Base-by-base conservation (phyloP, 2,329 filamentous ascomycete genomes). In the Phaeophleospora eucalypticola region DNA sequence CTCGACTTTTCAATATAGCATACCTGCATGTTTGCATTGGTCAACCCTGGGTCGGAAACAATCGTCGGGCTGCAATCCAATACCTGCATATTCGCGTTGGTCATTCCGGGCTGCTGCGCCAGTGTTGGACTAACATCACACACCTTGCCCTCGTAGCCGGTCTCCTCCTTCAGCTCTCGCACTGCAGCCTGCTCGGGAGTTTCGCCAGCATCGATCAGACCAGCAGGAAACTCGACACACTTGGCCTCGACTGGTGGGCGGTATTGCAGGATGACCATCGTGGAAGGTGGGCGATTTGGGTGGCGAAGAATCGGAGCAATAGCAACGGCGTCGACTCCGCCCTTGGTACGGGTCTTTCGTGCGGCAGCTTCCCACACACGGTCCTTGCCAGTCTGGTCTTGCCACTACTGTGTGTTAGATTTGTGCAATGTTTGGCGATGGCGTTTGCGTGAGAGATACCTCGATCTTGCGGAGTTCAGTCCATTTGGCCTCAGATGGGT, bases 21-120 rank as follows among this genome's bases (percentile, higher is more conserved):
- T 56, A 63, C 63, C 67, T 79, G 73, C 77, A 82, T 79, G 56
- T 81, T 82, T 41, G 80, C 77, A 46, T 73, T 78, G 48, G 72
- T 79, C 70, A 83, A 68, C 18, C 79, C 79, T 1, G 79, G 79
- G 63, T 82, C 84, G 57, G 81, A 80, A 46, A 81, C 84, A 71
- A 87, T 84, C 43, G 83, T 74, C 6, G 82, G 81, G 32, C 79
- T 80, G n/a, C 76, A 79, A 63, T 69, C 67, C 16, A 64, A 53
- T 51, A 72, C 56, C 52, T 65, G 63, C 50, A 64, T 59, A 36
- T 58, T 62, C 43, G 62, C 60, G 48, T 59, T 63, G 41, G 63
- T 65, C 62, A 66, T 61, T 39, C 76, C 76, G 4, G 76, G 76
- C 57, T 79, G 82, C 39, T 32, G 21, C 39, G 39, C 39, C 72